Evolutionary conservation across 441 rosid genomes (phyloP).

Genomic region (Pelargonium cotyledonis): DNA sequence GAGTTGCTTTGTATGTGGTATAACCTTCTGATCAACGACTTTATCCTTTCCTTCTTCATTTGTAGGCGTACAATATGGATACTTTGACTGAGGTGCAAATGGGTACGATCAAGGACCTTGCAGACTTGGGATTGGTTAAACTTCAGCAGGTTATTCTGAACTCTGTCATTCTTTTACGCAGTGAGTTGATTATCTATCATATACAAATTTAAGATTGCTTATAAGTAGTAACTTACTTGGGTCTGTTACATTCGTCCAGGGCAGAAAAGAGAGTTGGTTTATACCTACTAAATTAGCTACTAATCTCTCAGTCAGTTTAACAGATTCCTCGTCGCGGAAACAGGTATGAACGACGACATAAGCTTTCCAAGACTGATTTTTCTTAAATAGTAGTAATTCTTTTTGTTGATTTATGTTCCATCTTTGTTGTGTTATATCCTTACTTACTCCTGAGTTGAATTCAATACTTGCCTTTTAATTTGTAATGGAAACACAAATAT

Average conservation of each 20-base stretch:
- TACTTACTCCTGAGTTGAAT: background rate
- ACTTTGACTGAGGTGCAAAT: slow-evolving; percentile 71
- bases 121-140: slow-evolving; percentile 90
- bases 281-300: slow-evolving; percentile 90
- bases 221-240: background rate
- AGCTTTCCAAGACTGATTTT: background rate
- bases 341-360: slow-evolving; percentile 38
- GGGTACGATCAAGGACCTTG: slow-evolving; percentile 71
- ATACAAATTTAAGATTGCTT: background rate
- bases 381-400: background rate
- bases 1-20: too few species aligned
- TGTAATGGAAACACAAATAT: too few species aligned
- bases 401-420: slow-evolving; percentile 2
- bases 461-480: background rate
- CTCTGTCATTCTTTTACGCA: slow-evolving; percentile 8
- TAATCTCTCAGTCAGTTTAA: slow-evolving; percentile 78
- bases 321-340: slow-evolving; percentile 82
- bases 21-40: background rate
- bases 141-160: slow-evolving; percentile 75
- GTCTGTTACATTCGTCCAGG: slow-evolving; percentile 40
- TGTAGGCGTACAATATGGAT: slow-evolving; percentile 78
- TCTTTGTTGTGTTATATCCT: background rate
- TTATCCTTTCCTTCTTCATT: slow-evolving; percentile 3
- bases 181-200: background rate
- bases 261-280: slow-evolving; percentile 95